Percentiles rank a stretch among this genome's conserved stretches.
phyloP scores from a whole-genome alignment of 108 stramenopile genomes.

The Cyclotella choctawhatcheeana region DNA sequence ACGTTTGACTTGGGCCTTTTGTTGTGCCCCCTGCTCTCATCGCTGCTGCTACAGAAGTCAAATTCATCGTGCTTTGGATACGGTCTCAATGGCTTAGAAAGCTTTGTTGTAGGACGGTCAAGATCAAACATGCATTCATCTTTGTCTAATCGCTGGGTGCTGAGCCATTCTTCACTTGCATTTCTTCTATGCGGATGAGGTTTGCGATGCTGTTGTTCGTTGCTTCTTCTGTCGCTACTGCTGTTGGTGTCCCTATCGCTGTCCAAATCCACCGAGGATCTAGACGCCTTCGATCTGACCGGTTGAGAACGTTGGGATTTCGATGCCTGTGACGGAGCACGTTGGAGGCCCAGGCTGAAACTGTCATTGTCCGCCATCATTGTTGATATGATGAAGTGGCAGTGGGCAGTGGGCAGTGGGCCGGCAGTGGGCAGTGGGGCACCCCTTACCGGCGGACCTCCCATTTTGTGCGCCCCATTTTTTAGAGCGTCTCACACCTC shows the following conservation, averaged over 20 bases:
- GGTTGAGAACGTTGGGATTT: not conserved
- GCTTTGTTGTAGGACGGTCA: not conserved
- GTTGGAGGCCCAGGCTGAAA: not conserved
- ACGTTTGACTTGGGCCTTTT: too few species aligned
- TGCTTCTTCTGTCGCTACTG: too few species aligned
- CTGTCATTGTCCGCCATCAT: too few species aligned
- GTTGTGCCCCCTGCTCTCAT: not conserved
- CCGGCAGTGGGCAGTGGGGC: too few species aligned
- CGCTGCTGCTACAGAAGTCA: not conserved
- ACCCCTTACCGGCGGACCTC: too few species aligned
- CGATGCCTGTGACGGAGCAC: not conserved
- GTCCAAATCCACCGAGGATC: too few species aligned
- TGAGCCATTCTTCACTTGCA: not conserved
- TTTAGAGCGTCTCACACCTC: too few species aligned
- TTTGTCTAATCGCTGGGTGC: not conserved
- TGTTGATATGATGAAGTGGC: not conserved
- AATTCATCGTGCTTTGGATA: not conserved
- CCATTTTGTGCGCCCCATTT: too few species aligned
- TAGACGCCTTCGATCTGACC: not conserved
- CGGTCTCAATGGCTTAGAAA: not conserved
- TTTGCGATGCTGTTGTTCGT: too few species aligned
- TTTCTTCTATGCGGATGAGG: too few species aligned
- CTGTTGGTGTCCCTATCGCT: too few species aligned
- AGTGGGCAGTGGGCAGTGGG: not conserved
- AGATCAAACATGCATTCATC: constrained; percentile 6